phyloP scores from a whole-genome alignment of 371 early-diverging fungal species.

The Circinella umbellata region DNA sequence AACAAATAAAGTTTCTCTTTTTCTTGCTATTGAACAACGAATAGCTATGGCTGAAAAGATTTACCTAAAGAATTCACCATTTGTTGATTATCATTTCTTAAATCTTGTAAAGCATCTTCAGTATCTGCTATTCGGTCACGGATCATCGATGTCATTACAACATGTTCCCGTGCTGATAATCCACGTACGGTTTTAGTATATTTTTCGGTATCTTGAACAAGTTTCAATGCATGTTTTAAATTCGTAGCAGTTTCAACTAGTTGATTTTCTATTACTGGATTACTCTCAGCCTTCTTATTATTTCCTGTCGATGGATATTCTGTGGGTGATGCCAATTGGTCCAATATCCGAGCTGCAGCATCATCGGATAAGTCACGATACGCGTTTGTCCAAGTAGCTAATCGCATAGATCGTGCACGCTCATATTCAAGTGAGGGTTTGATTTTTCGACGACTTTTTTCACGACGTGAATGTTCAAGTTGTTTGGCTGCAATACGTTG shows the following conservation, averaged over 20 bases:
- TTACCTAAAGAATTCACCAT: slow-evolving; percentile 36
- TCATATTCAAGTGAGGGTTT: slow-evolving; percentile 37
- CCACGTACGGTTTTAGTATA: slow-evolving; percentile 44
- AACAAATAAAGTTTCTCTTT: no score
- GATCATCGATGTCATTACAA: slow-evolving; percentile 22
- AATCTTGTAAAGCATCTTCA: slow-evolving; percentile 17
- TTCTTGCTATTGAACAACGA: background rate
- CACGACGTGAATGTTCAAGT: slow-evolving; percentile 46
- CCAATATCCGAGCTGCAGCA: slow-evolving; percentile 18
- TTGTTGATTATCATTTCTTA: slow-evolving; percentile 33
- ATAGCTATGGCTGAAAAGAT: background rate
- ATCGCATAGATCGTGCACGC: slow-evolving; percentile 30
- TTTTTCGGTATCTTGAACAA: slow-evolving; percentile 30
- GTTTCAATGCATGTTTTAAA: slow-evolving; percentile 19
- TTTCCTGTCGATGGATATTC: background rate
- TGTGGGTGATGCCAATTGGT: slow-evolving; percentile 10
- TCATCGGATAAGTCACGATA: slow-evolving; percentile 17
- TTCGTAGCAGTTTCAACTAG: slow-evolving; percentile 29
- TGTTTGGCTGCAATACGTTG: slow-evolving; percentile 52
- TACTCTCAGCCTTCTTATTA: background rate
- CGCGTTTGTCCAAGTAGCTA: slow-evolving; percentile 36
- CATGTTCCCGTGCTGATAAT: slow-evolving; percentile 30
- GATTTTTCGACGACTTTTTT: slow-evolving; percentile 33
- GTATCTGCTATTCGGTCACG: slow-evolving; percentile 17
- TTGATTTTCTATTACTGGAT: slow-evolving; percentile 20